Evolutionary conservation across 768 basidiomycete species (phyloP), one percentile per base, ranked within the genome.

Genomic region (Auricularia sp.): DNA sequence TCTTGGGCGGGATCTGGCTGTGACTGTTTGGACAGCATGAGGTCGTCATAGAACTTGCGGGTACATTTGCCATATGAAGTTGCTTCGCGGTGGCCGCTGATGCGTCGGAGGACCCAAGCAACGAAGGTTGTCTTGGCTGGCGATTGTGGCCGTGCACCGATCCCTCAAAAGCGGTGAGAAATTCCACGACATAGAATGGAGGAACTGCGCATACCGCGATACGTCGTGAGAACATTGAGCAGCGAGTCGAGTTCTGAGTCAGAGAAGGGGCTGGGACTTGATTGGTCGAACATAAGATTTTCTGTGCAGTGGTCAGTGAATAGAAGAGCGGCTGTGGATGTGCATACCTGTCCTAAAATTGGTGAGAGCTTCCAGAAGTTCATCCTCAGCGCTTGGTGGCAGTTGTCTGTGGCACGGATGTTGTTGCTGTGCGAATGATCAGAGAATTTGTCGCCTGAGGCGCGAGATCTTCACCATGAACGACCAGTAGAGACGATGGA

Each of bases 171-270:
- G 10, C 47, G 18, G 16, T 18, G 47, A 51, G 47, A 21, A 51
- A 5, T 6, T 51, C 6, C 47, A 16, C 18, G 47, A 29, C 29
- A 29, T 51, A 18, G 11, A 18, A n/a, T 29, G 56, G 8, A 34
- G 7, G 56, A 35, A 23, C 23, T 18, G 23, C 33, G 10, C 4
- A 29, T 14, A 59, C 56, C 29, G 29, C 12, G 29, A 59, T 59
- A 23, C 77, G 7, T 66, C 68, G 54, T 74, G 70, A 61, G 77
- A 73, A 80, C 69, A n/a, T 72, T 71, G 2, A 78, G 72, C 16
- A 84, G 72, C 61, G 84, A 80, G 67, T 82, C 79, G 61, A 83
- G 84, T 72, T 84, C 82, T 2, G 64, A 60, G 69, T 82, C 83
- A 1, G 83, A 83, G 66, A 84, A 84, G 2, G 84, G 83, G 16